These are phyloP conservation scores for Phytophthora podocarpi DNA, from an alignment of 352 stramenopile genomes.

Conservation along the genomic window DNA sequence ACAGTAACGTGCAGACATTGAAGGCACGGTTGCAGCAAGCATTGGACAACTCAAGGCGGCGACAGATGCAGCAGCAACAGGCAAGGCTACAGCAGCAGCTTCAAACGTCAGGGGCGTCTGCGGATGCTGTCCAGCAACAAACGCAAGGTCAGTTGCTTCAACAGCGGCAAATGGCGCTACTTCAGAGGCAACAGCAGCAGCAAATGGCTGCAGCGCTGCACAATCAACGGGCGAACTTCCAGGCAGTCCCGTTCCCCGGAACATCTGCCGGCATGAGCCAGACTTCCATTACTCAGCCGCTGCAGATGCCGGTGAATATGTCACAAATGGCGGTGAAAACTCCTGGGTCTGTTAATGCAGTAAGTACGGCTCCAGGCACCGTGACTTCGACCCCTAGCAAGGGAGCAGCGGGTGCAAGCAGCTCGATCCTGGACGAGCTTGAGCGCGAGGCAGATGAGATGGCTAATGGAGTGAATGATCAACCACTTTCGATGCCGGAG, in stretches of 20 bases:
- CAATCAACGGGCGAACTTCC: conserved; percentile 65
- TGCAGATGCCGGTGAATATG: conserved; percentile 65
- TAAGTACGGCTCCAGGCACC: conserved; percentile 24
- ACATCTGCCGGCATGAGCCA: conserved; percentile 41
- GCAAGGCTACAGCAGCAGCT: conserved; percentile 39
- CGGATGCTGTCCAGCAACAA: conserved; percentile 47
- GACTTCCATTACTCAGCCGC: conserved; percentile 41
- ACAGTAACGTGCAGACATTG: conserved; percentile 88
- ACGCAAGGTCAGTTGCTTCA: conserved; percentile 57
- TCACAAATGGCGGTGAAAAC: conserved; percentile 41
- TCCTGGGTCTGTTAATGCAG: conserved; percentile 23
- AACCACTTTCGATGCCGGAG: conserved; percentile 83
- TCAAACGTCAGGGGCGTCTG: conserved; percentile 45
- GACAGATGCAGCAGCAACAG: conserved; percentile 81
- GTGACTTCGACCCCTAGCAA: conserved; percentile 11
- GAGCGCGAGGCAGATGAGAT: conserved; percentile 89
- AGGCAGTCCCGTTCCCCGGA: conserved; percentile 62
- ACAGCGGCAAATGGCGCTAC: conserved; percentile 61
- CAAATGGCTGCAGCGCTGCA: conserved; percentile 80
- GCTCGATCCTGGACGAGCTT: conserved; percentile 86
- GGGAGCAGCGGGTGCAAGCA: conserved; percentile 40
- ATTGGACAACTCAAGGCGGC: conserved; percentile 79
- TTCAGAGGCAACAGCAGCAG: conserved; percentile 75
- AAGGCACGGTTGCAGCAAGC: conserved; percentile 84
- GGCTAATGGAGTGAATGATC: conserved; percentile 80